Base-by-base conservation (phyloP, 176 grass and related monocot genomes). In the Oryza rufipogon region DNA sequence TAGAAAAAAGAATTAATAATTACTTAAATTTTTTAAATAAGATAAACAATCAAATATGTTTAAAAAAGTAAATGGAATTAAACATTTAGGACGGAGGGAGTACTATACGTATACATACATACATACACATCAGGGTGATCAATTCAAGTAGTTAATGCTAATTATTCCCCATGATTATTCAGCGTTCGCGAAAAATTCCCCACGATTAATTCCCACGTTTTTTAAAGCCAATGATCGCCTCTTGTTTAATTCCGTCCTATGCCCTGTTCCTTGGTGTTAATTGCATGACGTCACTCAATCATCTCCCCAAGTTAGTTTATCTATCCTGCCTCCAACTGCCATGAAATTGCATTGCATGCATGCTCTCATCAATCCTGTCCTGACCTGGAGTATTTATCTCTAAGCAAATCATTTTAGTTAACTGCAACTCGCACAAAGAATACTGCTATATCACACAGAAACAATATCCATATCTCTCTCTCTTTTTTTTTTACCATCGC, bases 151-250 rank as follows among this genome's bases (percentile, higher is more conserved):
- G 60, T 74, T 19, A 67, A 67, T 52, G 64, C 30, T 12, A 32
- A 32, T 32, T 32, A 32, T 36, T 56, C 64, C 72, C 39, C 68
- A 69, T 60, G 78, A 67, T 88, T 73, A 87, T 32, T 32, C 30
- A 32, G 30, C 30, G 30, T 32, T 32, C 30, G 30, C 30, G 30
- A 32, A 32, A 32, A 32, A 32, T 36, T 56, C 64, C 72, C 39
- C 68, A 69, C 39, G 78, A 67, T 88, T 73, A 87, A 71, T 68
- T 80, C 20, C 51, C 42, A 71, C 51, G 54, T 81, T 84, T 68
- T 45, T 52, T 39, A 64, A 60, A 42, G 44, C 34, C 42, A 25
- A 45, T 45, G 26, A 36, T 58, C 16, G 34, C 11, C 56, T 32
- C 74, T 23, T 58, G 45, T 17, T 73, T 83, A 64, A 66, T 66